These are phyloP conservation scores for Coemansia sp. DNA, from an alignment of 192 early-diverging fungal species.

Conservation along the genomic window DNA sequence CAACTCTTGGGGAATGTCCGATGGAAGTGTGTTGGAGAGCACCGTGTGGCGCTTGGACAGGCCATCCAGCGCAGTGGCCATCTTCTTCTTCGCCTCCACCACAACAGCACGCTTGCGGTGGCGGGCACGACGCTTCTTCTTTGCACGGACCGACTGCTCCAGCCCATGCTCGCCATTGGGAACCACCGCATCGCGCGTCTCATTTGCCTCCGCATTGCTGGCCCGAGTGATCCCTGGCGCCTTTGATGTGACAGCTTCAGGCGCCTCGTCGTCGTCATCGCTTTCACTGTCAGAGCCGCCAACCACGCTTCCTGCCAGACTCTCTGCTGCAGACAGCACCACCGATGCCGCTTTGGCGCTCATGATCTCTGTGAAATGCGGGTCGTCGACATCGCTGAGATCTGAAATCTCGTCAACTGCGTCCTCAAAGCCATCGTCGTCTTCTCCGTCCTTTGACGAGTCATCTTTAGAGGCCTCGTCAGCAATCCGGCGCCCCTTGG, in stretches of 20 bases:
- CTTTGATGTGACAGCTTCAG: slow-evolving; percentile 40
- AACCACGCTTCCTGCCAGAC: slow-evolving; percentile 25
- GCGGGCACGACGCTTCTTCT: slow-evolving; percentile 39
- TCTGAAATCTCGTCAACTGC: slow-evolving; percentile 41
- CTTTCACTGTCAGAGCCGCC: slow-evolving; percentile 17
- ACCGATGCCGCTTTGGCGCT: slow-evolving; percentile 31
- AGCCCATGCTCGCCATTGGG: neutral
- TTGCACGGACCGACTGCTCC: slow-evolving; percentile 3
- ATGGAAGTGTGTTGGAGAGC: slow-evolving; percentile 17
- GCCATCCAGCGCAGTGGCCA: slow-evolving; percentile 16
- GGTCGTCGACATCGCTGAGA: slow-evolving; percentile 50
- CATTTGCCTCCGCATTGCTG: neutral
- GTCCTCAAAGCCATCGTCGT: neutral
- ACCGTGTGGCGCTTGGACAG: slow-evolving; percentile 15
- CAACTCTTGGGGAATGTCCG: slow-evolving; percentile 40
- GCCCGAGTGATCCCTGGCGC: neutral
- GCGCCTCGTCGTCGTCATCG: slow-evolving; percentile 41
- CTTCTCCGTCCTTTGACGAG: neutral
- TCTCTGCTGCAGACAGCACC: slow-evolving; percentile 33
- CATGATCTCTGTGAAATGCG: slow-evolving; percentile 48
- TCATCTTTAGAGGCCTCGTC: neutral
- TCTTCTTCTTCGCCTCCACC: slow-evolving; percentile 8
- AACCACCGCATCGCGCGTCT: slow-evolving; percentile 7
- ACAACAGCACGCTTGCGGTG: slow-evolving; percentile 38
- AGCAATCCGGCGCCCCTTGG: neutral